Conservation (phyloP, 108 stramenopile species). For the Aurantiochytrium sp. region DNA sequence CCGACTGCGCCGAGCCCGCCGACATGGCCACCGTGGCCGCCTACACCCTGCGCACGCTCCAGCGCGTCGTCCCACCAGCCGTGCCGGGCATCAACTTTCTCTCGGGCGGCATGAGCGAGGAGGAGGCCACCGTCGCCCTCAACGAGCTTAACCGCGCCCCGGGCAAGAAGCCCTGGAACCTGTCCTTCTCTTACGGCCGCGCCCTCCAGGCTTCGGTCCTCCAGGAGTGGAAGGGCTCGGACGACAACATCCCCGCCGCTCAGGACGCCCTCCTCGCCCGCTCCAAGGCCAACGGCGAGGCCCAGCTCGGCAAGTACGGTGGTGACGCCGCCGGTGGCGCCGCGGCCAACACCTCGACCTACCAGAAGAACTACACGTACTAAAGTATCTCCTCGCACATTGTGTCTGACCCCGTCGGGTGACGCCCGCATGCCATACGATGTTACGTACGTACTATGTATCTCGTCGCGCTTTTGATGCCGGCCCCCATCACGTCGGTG, state of each 20-base stretch:
- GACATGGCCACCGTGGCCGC: slow-evolving; percentile 71
- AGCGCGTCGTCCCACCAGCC: slow-evolving; percentile 74
- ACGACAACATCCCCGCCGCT: slow-evolving; percentile 57
- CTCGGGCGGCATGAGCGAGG: slow-evolving; percentile 77
- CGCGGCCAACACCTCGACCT: slow-evolving; percentile 47
- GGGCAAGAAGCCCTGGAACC: slow-evolving; percentile 61
- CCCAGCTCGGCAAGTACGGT: slow-evolving; percentile 63
- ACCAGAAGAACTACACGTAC: slow-evolving; percentile 61
- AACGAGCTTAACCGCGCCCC: slow-evolving; percentile 72
- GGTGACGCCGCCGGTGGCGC: slow-evolving; percentile 55
- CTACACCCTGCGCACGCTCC: slow-evolving; percentile 71
- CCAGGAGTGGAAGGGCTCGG: slow-evolving; percentile 67
- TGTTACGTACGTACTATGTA: no score
- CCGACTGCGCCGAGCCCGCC: slow-evolving; percentile 58
- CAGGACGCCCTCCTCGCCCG: slow-evolving; percentile 58
- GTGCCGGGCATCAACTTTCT: slow-evolving; percentile 79
- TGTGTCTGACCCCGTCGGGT: no score
- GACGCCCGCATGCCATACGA: no score
- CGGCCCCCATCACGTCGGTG: no score
- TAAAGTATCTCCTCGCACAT: slow-evolving; percentile 28
- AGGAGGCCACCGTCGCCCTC: slow-evolving; percentile 72
- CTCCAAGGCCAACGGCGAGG: slow-evolving; percentile 61
- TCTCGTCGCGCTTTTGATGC: no score
- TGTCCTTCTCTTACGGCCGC: slow-evolving; percentile 76
- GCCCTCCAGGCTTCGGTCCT: slow-evolving; percentile 78